Percentiles rank a stretch among this genome's conserved stretches.
Evolutionary conservation across 208 protist species (phyloP).

Genomic region (Acanthamoeba royreba): DNA sequence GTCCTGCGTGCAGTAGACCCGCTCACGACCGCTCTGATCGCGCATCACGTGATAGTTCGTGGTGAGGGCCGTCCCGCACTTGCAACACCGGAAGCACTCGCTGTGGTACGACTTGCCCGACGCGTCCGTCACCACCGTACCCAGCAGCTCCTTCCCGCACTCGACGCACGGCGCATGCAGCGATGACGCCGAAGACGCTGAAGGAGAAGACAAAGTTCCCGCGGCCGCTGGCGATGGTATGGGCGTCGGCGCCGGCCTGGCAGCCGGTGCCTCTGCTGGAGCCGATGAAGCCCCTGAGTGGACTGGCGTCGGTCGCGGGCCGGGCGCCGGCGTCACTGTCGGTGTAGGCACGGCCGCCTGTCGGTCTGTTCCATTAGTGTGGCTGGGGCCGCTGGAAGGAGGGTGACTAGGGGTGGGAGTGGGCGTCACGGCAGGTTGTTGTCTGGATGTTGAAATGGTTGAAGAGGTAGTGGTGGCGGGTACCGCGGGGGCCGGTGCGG

Average conservation of each 20-base stretch:
- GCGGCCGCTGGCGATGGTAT: background rate
- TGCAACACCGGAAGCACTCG: background rate
- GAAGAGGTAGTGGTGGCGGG: background rate
- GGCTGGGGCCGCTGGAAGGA: background rate
- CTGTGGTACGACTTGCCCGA: background rate
- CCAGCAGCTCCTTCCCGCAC: background rate
- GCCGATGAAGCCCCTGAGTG: background rate
- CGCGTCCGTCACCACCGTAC: background rate
- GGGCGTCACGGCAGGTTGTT: background rate
- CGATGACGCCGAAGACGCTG: no score
- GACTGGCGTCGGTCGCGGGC: background rate
- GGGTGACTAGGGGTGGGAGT: background rate
- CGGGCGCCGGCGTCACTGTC: no score
- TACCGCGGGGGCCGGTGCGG: background rate
- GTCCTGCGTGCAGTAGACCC: background rate
- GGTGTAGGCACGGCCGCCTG: no score
- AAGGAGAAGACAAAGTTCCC: background rate
- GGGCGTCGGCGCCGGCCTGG: background rate
- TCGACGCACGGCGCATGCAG: background rate
- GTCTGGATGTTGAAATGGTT: no score
- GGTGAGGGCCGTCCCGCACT: background rate
- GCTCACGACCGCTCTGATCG: background rate
- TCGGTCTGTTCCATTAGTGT: no score
- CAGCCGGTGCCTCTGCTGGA: background rate
- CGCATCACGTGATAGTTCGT: background rate